A percentile compares a stretch with the other conserved stretches of the same genome.
Evolutionary conservation across 2,329 filamentous ascomycete species (phyloP).

Genomic region (Zymoseptoria crescenta): DNA sequence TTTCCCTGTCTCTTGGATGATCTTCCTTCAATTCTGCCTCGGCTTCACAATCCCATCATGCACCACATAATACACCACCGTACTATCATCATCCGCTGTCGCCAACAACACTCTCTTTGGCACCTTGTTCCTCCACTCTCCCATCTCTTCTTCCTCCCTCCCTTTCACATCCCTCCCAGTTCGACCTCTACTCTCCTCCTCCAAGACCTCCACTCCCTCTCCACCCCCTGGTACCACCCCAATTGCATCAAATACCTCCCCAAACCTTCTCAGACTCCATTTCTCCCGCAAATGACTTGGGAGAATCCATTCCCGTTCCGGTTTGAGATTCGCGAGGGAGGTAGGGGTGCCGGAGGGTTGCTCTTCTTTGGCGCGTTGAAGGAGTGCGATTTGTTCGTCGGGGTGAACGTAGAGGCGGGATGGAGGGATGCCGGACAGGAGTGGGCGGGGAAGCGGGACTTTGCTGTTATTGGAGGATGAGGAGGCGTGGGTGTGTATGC

Average conservation of each 20-base stretch:
- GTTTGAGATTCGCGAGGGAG: conserved; percentile 11
- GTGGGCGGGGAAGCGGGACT: conserved; percentile 46
- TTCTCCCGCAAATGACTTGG: conserved; percentile 66
- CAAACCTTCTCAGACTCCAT: conserved; percentile 60
- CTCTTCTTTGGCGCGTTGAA: conserved; percentile 46
- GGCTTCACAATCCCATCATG: conserved; percentile 85
- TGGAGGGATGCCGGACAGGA: conserved; percentile 67
- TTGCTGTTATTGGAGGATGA: conserved; percentile 12
- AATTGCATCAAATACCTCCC: conserved; percentile 58
- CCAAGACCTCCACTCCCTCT: conserved; percentile 22
- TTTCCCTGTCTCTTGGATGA: background rate
- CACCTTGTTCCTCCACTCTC: conserved; percentile 33
- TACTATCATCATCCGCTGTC: conserved; percentile 71
- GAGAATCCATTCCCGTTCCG: conserved; percentile 66
- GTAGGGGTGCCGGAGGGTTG: conserved; percentile 26
- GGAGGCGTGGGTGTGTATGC: conserved; percentile 17
- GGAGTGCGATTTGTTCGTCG: conserved; percentile 68
- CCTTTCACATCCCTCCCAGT: conserved; percentile 7
- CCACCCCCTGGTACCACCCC: conserved; percentile 33
- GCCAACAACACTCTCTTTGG: conserved; percentile 65
- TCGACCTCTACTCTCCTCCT: background rate
- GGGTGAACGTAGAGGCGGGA: conserved; percentile 69
- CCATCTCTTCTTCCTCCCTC: conserved; percentile 17
- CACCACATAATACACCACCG: conserved; percentile 75
- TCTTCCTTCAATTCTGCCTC: conserved; percentile 61